Evolutionary conservation across 176 grass and related monocot genomes (phyloP).

Genomic region (Oryza glaberrima): DNA sequence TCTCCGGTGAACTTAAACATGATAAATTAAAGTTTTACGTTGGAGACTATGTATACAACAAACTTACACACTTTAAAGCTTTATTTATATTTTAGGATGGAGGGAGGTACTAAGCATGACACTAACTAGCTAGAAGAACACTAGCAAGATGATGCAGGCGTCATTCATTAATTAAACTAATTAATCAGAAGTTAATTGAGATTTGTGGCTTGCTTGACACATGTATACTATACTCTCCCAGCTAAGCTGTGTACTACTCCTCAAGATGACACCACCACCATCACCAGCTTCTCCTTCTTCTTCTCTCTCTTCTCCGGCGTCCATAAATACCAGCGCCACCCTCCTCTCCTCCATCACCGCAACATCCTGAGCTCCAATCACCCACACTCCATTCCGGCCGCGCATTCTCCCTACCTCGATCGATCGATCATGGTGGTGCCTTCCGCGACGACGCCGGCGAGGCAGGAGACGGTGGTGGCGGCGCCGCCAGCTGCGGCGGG

Average conservation of each 20-base stretch:
- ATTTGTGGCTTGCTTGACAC: not conserved
- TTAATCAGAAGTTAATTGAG: not conserved
- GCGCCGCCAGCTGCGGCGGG: too few species aligned
- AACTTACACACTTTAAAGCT: too few species aligned
- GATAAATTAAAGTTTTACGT: too few species aligned
- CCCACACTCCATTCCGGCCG: not conserved
- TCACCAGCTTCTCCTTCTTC: not conserved
- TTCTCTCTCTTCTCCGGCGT: conserved; percentile 19
- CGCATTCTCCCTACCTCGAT: not conserved
- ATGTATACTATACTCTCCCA: not conserved
- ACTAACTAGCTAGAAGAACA: not conserved
- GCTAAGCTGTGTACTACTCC: too few species aligned
- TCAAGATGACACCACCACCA: not conserved
- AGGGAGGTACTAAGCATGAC: too few species aligned
- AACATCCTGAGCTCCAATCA: not conserved
- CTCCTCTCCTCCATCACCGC: conserved; percentile 17
- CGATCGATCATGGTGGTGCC: conserved; percentile 58
- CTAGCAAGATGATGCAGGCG: not conserved
- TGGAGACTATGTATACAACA: too few species aligned
- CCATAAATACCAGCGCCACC: conserved; percentile 45
- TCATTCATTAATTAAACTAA: not conserved
- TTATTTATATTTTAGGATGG: too few species aligned
- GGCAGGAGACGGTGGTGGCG: conserved; percentile 19
- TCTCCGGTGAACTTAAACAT: too few species aligned
- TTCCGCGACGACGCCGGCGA: conserved; percentile 46